Evolutionary conservation across 2,329 filamentous ascomycete species (phyloP).

Genomic region (Aureobasidium namibiae): DNA sequence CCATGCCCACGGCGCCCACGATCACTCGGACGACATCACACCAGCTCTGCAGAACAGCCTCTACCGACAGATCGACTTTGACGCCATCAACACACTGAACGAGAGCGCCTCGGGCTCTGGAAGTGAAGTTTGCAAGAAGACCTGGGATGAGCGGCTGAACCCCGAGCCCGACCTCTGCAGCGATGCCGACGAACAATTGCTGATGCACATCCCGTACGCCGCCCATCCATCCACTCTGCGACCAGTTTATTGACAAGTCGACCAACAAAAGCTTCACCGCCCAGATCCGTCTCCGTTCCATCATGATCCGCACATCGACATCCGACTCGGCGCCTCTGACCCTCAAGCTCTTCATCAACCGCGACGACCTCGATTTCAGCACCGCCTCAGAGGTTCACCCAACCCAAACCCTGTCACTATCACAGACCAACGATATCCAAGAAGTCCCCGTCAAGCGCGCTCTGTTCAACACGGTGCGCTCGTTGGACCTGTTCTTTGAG

Average conservation of each 20-base stretch:
- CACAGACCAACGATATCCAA: conserved; percentile 72
- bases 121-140: conserved; percentile 73
- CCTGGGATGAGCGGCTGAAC: conserved; percentile 73
- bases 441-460: conserved; percentile 84
- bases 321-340: conserved; percentile 67
- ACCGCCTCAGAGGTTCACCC: conserved; percentile 61
- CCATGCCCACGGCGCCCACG: conserved; percentile 57
- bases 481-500: conserved; percentile 76
- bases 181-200: conserved; percentile 85
- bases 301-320: conserved; percentile 73
- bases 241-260: background rate
- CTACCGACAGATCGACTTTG: conserved; percentile 87
- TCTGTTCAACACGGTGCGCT: conserved; percentile 77
- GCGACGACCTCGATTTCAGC: conserved; percentile 76
- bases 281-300: conserved; percentile 84
- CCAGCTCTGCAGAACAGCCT: conserved; percentile 85
- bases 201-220: conserved; percentile 76
- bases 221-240: background rate
- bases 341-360: conserved; percentile 81
- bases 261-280: conserved; percentile 65
- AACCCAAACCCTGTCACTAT: conserved; percentile 69
- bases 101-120: conserved; percentile 64
- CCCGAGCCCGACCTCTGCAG: conserved; percentile 69
- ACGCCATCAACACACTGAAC: conserved; percentile 75
- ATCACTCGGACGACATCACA: conserved; percentile 86